Percentiles rank a stretch among this genome's conserved stretches.
phyloP scores from a whole-genome alignment of 2,329 filamentous ascomycete genomes.

The Colletotrichum sp. region DNA sequence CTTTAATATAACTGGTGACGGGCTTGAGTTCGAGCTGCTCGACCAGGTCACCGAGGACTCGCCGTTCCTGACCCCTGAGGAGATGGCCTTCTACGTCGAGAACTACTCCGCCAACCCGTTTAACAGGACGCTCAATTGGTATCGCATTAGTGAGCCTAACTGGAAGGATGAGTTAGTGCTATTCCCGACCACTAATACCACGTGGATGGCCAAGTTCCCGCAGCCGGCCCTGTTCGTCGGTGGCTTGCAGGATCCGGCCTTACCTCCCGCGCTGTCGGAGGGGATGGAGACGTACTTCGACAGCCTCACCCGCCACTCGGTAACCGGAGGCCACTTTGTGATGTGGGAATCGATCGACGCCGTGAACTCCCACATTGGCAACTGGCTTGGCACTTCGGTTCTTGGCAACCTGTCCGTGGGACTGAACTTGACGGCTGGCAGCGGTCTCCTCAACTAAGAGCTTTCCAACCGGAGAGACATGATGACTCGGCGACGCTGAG shows the following conservation, averaged over 20 bases:
- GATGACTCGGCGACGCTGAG: neutral
- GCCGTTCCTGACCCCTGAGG: slow-evolving; percentile 66
- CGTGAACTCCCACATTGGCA: neutral
- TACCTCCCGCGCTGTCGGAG: too few species aligned
- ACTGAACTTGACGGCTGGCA: neutral
- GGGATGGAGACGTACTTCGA: too few species aligned
- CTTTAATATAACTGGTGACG: slow-evolving; percentile 59
- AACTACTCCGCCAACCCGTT: slow-evolving; percentile 75
- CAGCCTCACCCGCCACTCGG: slow-evolving; percentile 2
- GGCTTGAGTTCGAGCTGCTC: slow-evolving; percentile 65
- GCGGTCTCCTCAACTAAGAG: neutral
- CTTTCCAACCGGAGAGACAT: neutral
- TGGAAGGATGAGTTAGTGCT: slow-evolving; percentile 69
- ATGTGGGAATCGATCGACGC: neutral
- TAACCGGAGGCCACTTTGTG: neutral
- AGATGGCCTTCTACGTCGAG: slow-evolving; percentile 77
- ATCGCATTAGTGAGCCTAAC: slow-evolving; percentile 65
- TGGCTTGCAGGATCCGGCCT: too few species aligned
- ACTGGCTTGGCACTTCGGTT: neutral
- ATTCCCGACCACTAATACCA: too few species aligned
- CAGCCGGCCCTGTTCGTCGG: too few species aligned
- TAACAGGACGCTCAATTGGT: slow-evolving; percentile 86
- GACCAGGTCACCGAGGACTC: slow-evolving; percentile 52
- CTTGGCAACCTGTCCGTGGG: neutral
- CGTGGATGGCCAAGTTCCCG: too few species aligned